These are phyloP conservation scores for Vanilla planifolia DNA, from an alignment of 106 monocot genomes.

Conservation along the genomic window DNA sequence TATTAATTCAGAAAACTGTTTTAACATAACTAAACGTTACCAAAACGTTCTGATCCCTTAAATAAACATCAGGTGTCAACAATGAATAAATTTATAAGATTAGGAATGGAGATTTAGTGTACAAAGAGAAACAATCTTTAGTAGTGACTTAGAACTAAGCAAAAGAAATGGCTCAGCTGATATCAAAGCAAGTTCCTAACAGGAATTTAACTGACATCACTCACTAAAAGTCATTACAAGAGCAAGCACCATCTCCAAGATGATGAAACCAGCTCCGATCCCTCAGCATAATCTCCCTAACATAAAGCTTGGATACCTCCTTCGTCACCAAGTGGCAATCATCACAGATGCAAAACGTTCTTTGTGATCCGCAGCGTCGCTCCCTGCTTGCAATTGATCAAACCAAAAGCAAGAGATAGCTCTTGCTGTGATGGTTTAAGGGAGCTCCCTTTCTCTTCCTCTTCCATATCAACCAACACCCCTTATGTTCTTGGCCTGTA, in stretches of 20 bases:
- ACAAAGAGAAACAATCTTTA: too few relatives aligned
- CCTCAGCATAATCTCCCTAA: slow-evolving; percentile 21
- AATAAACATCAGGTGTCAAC: too few relatives aligned
- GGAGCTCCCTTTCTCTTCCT: slow-evolving; percentile 14
- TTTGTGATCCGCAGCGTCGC: slow-evolving; percentile 22
- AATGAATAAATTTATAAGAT: too few relatives aligned
- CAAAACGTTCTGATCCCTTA: too few relatives aligned
- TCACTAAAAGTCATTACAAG: slow-evolving; percentile 34
- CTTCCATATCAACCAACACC: slow-evolving; percentile 16
- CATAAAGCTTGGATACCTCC: slow-evolving; percentile 17
- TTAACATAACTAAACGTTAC: too few relatives aligned
- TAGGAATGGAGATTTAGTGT: too few relatives aligned
- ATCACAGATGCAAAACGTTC: slow-evolving; percentile 36
- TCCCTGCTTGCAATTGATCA: slow-evolving; percentile 15
- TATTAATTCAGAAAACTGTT: too few relatives aligned
- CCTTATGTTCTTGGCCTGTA: slow-evolving; percentile 7
- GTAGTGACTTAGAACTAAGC: too few relatives aligned
- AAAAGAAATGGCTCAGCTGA: too few relatives aligned
- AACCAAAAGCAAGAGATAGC: slow-evolving; percentile 30
- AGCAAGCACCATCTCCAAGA: slow-evolving; percentile 20
- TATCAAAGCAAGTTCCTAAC: too few relatives aligned
- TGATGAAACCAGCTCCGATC: slow-evolving; percentile 34
- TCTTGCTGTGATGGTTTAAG: slow-evolving; percentile 25
- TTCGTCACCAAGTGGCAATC: slow-evolving; percentile 36
- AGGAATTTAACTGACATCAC: too few relatives aligned